Conservation (phyloP, 106 monocot genomes). For the Posidonia australis region DNA sequence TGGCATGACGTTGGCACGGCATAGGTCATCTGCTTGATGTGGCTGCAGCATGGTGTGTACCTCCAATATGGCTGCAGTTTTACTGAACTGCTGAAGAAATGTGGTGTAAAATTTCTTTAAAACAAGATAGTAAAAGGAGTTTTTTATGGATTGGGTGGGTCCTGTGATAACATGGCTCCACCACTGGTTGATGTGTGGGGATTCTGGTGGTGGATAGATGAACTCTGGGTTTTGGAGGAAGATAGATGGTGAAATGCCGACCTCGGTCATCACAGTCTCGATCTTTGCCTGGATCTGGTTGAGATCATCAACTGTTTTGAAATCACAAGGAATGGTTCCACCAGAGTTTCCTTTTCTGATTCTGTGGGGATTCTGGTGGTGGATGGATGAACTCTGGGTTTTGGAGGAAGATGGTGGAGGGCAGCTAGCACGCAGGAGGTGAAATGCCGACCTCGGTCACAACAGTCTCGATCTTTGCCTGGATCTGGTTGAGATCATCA, state of each 20-base stretch:
- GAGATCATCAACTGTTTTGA: slow-evolving; percentile 53
- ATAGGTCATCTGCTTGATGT: too few relatives aligned
- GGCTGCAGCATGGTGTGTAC: too few relatives aligned
- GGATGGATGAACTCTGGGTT: slow-evolving; percentile 44
- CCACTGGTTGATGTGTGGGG: too few relatives aligned
- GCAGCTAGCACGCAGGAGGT: not conserved
- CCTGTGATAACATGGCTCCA: too few relatives aligned
- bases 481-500: slow-evolving; percentile 40
- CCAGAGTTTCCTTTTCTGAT: slow-evolving; percentile 55
- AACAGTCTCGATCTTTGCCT: slow-evolving; percentile 24
- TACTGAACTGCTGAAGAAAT: too few relatives aligned
- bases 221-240: slow-evolving; percentile 29
- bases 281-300: slow-evolving; percentile 39
- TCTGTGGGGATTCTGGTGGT: not conserved
- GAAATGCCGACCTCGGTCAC: slow-evolving; percentile 7
- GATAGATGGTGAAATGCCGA: slow-evolving; percentile 3
- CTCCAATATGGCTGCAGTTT: too few relatives aligned
- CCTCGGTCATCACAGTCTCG: slow-evolving; percentile 10
- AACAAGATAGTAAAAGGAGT: too few relatives aligned
- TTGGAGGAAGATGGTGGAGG: not conserved
- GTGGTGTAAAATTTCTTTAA: too few relatives aligned
- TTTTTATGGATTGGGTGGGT: too few relatives aligned
- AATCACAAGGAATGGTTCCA: too few relatives aligned
- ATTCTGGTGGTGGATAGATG: slow-evolving; percentile 17
- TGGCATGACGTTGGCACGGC: too few relatives aligned